Evolutionary conservation across 164 flowering plant species (phyloP), one percentile per base, ranked within the genome.

Genomic region (Buxus sempervirens): DNA sequence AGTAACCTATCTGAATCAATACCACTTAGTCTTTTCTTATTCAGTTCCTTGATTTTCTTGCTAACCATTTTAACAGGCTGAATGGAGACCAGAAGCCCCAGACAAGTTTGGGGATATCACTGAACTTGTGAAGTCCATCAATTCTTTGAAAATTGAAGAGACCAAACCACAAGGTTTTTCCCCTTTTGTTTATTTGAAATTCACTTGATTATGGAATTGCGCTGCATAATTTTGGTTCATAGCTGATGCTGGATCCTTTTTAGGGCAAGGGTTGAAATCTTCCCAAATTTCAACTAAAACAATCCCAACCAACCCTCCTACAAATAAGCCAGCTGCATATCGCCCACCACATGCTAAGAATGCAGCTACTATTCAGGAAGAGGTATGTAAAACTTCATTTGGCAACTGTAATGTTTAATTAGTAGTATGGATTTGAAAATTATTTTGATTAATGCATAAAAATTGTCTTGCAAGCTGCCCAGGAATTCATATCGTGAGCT

Each of bases 321-420:
- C 80, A 5, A 90, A 83, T 72, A 94, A 91, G 82, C 91, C 98
- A 62, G 87, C 97, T 67, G 96, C 97, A 26, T 95, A 90, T 79
- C 95, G 96, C 23, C 96, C 98, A n/a, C 98, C 98, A 51, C 92
- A 90, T 73, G 96, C 97, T 56, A 91, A 88, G 75, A 68, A 38
- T 67, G 88, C 90, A 54, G 97, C 88, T 72, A 82, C 85, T 19
- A 72, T 80, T 76, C 89, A 90, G 74, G 87, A 92, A 67, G 86
- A 91, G 91, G 98, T 95, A 85, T 53, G 25, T 25, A 24, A 16
- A n/a, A 26, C 61, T 45, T n/a, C 14, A 24, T 32, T 38, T 14
- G 16, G n/a, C 72, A 32, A 32, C 7, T 32, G 38, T 7, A 3
- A 32, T 3, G 38, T 32, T 32, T 32, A 32, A 32, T 32, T 3